Conservation (phyloP, 2,329 filamentous ascomycete species). For the Aspergillus eucalypticola region DNA sequence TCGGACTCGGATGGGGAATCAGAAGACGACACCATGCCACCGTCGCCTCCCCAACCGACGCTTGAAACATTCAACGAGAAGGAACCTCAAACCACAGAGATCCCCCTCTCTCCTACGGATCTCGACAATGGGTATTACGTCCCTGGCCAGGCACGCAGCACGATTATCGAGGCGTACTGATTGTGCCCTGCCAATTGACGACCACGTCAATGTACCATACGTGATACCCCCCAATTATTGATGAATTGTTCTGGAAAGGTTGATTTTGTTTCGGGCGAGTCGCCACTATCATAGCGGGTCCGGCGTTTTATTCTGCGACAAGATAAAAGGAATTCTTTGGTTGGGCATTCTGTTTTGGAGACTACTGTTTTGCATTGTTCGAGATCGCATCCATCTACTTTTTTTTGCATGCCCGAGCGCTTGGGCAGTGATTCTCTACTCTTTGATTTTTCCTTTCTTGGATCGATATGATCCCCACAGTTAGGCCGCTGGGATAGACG, state of each 20-base stretch:
- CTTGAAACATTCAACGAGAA: conserved; percentile 64
- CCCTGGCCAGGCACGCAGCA: conserved; percentile 43
- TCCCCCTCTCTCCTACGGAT: conserved; percentile 37
- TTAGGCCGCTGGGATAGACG: conserved; percentile 7
- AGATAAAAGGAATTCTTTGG: conserved; percentile 4
- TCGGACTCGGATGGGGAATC: conserved; percentile 65
- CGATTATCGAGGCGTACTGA: conserved; percentile 54
- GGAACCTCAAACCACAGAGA: conserved; percentile 49
- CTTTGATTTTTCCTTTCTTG: conserved; percentile 8
- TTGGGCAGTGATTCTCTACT: conserved; percentile 19
- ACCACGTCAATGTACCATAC: conserved; percentile 16
- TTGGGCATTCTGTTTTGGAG: conserved; percentile 6
- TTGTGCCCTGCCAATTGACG: conserved; percentile 13
- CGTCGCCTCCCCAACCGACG: conserved; percentile 61
- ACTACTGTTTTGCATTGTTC: conserved; percentile 6
- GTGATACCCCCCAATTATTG: conserved; percentile 19
- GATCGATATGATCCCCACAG: conserved; percentile 9
- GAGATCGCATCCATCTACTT: conserved; percentile 10
- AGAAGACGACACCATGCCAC: conserved; percentile 72
- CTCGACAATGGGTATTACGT: conserved; percentile 54
- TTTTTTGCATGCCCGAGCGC: conserved; percentile 13
- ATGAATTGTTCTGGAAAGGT: conserved; percentile 4
- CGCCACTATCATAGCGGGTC: conserved; percentile 13
- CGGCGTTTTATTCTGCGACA: conserved; percentile 16
- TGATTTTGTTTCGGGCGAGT: conserved; percentile 8